Evolutionary conservation across 148 eudicot genomes (phyloP).

Genomic region (Agrostemma githago): DNA sequence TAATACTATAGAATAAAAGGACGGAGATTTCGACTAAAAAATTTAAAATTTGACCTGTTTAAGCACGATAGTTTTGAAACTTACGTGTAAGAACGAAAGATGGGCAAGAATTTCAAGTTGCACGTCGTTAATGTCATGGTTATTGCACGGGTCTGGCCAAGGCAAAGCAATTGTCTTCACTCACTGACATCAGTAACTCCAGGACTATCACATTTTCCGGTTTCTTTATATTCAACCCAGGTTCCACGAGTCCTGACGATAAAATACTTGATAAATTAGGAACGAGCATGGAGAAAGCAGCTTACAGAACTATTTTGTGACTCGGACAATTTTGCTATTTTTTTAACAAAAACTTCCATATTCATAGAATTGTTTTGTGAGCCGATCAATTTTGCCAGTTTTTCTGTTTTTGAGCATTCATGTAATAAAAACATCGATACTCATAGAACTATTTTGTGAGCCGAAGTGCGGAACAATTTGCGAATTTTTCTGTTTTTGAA

Average conservation of each 20-base stretch:
- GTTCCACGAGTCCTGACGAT: conserved; percentile 58
- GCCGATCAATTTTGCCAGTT: background rate
- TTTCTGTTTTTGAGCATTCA: background rate
- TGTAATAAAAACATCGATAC: background rate
- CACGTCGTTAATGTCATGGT: conserved; percentile 11
- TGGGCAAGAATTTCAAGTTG: background rate
- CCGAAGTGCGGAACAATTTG: background rate
- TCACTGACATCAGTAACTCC: conserved; percentile 65
- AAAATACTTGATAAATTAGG: conserved; percentile 5
- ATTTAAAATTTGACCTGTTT: background rate
- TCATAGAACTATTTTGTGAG: too few species aligned
- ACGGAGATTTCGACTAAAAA: too few species aligned
- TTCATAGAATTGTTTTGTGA: too few species aligned
- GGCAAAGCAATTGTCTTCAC: conserved; percentile 54
- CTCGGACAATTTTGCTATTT: background rate
- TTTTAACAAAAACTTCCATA: too few species aligned
- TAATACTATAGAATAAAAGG: too few species aligned
- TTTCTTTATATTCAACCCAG: conserved; percentile 42
- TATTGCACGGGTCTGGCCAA: conserved; percentile 53
- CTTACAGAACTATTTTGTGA: background rate
- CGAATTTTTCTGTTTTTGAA: background rate
- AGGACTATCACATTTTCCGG: conserved; percentile 49
- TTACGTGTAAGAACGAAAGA: conserved; percentile 6
- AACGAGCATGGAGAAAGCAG: background rate
- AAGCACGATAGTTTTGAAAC: conserved; percentile 7